Conservation (phyloP, 2,329 filamentous ascomycete genomes). For the Madurella fahalii region DNA sequence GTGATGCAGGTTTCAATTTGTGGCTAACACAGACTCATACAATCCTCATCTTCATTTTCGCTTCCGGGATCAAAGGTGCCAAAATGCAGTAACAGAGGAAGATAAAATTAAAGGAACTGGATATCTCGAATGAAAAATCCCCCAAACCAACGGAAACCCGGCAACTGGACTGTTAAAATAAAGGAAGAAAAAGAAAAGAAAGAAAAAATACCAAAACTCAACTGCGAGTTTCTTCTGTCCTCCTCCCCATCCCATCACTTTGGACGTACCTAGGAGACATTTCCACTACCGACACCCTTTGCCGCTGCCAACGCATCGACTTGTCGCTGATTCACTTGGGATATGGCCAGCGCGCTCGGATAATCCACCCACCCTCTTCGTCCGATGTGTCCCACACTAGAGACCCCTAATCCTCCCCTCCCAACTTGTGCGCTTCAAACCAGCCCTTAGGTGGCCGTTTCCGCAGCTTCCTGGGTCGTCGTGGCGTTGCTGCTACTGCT, state of each 20-base stretch:
- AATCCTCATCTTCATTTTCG: too few relatives aligned
- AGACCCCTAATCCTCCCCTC: conserved; percentile 8
- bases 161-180: not conserved
- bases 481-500: conserved; percentile 19
- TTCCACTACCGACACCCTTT: too few relatives aligned
- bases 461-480: conserved; percentile 40
- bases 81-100: not conserved
- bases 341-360: too few relatives aligned
- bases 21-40: too few relatives aligned
- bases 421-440: conserved; percentile 27
- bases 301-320: too few relatives aligned
- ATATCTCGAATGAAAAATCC: conserved; percentile 10
- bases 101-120: not conserved
- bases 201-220: not conserved
- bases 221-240: too few relatives aligned
- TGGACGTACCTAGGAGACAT: too few relatives aligned
- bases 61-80: not conserved
- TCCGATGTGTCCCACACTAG: not conserved
- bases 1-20: too few relatives aligned
- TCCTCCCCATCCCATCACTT: too few relatives aligned
- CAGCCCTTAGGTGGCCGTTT: conserved; percentile 37
- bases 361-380: not conserved
- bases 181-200: not conserved
- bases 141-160: not conserved
- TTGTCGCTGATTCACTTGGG: too few relatives aligned